Conservation (phyloP, 164 flowering plant genomes). For the Sedum album region DNA sequence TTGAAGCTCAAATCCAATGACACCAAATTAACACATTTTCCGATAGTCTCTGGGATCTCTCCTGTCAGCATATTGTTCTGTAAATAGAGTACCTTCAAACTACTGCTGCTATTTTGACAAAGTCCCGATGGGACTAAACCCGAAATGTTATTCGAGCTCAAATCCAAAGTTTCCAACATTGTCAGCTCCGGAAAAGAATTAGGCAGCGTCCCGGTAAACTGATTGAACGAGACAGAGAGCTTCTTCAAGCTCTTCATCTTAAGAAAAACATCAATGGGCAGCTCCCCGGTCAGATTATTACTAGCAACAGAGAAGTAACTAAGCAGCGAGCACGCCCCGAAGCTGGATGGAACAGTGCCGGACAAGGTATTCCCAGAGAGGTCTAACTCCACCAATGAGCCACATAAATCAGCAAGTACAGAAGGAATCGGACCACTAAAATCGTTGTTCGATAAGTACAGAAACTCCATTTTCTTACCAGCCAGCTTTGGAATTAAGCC, state of each 20-base stretch:
- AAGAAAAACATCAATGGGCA: constrained; percentile 42
- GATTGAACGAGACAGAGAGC: constrained; percentile 44
- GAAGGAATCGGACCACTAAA: constrained; percentile 51
- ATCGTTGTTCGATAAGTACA: constrained; percentile 38
- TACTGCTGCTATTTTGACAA: constrained; percentile 32
- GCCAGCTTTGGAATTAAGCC: constrained; percentile 53
- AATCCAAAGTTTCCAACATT: constrained; percentile 62
- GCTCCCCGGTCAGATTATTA: constrained; percentile 57
- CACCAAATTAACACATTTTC: constrained; percentile 69
- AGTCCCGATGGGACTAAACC: constrained; percentile 56
- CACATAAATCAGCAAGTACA: constrained; percentile 30
- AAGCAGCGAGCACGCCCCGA: constrained; percentile 46
- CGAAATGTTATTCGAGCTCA: constrained; percentile 66
- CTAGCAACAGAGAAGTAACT: constrained; percentile 46
- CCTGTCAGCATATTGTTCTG: constrained; percentile 71
- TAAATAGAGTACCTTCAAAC: constrained; percentile 51
- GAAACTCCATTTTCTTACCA: constrained; percentile 26
- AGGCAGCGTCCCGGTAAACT: constrained; percentile 46
- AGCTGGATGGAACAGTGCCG: constrained; percentile 50
- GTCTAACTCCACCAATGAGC: constrained; percentile 48
- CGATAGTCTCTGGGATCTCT: constrained; percentile 43
- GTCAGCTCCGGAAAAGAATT: constrained; percentile 40
- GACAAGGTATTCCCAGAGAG: constrained; percentile 50
- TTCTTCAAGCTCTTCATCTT: constrained; percentile 48
- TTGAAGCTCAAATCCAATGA: constrained; percentile 91